phyloP scores from a whole-genome alignment of 768 basidiomycete species.

The Artomyces pyxidatus region DNA sequence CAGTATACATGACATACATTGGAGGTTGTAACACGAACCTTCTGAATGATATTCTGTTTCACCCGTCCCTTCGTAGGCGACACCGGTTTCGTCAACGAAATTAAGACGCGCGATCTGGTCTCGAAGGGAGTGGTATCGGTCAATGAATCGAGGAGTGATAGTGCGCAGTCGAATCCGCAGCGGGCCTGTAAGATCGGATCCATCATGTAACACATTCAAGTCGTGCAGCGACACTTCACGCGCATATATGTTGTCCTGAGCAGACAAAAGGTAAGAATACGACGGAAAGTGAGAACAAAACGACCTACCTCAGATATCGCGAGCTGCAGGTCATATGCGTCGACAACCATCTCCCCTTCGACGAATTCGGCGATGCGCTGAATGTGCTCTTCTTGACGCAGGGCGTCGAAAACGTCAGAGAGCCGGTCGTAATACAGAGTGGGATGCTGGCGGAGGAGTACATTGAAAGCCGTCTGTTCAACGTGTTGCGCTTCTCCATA shows the following conservation, averaged over 20 bases:
- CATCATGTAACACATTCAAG: constrained; percentile 15
- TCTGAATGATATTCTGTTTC: too few relatives aligned
- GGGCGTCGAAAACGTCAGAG: constrained; percentile 58
- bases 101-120: constrained; percentile 7
- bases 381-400: constrained; percentile 55
- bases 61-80: not conserved
- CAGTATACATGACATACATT: too few relatives aligned
- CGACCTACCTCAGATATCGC: constrained; percentile 53
- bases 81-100: not conserved
- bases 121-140: constrained; percentile 13
- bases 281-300: not conserved
- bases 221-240: constrained; percentile 18
- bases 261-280: not conserved
- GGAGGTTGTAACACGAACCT: too few relatives aligned
- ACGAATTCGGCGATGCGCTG: constrained; percentile 36
- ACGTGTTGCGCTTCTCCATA: constrained; percentile 11
- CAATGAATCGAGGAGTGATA: constrained; percentile 13
- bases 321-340: constrained; percentile 64
- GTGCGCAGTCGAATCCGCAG: constrained; percentile 15
- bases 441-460: constrained; percentile 56
- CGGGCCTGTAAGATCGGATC: constrained; percentile 14
- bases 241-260: constrained; percentile 17
- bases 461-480: constrained; percentile 18
- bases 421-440: constrained; percentile 75
- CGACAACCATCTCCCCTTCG: constrained; percentile 58